A percentile compares a stretch with the other conserved stretches of the same genome.
phyloP scores from a whole-genome alignment of 495 filamentous ascomycete species.

The Penicillium ochrochloron region DNA sequence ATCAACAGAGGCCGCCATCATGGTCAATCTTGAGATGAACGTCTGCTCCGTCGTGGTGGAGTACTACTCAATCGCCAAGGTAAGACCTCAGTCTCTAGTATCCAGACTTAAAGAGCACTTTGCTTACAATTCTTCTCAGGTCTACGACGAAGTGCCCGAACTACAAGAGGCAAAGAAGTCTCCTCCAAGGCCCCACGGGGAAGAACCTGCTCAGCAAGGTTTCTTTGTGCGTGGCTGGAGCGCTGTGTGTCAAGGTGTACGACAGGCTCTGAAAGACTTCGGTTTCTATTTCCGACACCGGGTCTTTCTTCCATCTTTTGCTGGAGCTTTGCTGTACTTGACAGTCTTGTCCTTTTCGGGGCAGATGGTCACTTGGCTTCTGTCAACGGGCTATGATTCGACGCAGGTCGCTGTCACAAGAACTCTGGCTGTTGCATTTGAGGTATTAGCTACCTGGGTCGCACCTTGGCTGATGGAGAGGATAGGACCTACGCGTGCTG shows the following conservation, averaged over 20 bases:
- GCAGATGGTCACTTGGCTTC: slow-evolving; percentile 50
- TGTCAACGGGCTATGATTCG: slow-evolving; percentile 39
- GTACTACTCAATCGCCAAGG: slow-evolving; percentile 50
- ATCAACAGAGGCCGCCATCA: slow-evolving; percentile 43
- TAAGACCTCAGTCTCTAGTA: not conserved
- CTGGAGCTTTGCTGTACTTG: slow-evolving; percentile 44
- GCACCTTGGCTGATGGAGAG: slow-evolving; percentile 49
- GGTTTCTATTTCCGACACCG: slow-evolving; percentile 35
- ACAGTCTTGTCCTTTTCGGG: slow-evolving; percentile 48
- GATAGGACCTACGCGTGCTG: slow-evolving; percentile 54
- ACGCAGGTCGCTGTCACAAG: slow-evolving; percentile 45
- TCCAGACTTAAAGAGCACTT: not conserved
- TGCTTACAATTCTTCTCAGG: not conserved
- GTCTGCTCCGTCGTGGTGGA: slow-evolving; percentile 44
- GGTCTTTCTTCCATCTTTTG: slow-evolving; percentile 43
- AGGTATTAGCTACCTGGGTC: slow-evolving; percentile 56
- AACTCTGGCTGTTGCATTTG: slow-evolving; percentile 42
- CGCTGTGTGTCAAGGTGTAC: not conserved
- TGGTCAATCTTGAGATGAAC: slow-evolving; percentile 42
- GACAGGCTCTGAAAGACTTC: slow-evolving; percentile 12
- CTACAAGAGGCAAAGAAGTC: slow-evolving; percentile 5
- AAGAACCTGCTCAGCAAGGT: not conserved
- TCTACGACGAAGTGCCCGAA: slow-evolving; percentile 2
- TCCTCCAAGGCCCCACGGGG: not conserved
- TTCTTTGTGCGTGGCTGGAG: not conserved